Percentiles rank a stretch among this genome's conserved stretches.
phyloP scores from a whole-genome alignment of 2,329 filamentous ascomycete genomes.

The Talaromyces sp. region DNA sequence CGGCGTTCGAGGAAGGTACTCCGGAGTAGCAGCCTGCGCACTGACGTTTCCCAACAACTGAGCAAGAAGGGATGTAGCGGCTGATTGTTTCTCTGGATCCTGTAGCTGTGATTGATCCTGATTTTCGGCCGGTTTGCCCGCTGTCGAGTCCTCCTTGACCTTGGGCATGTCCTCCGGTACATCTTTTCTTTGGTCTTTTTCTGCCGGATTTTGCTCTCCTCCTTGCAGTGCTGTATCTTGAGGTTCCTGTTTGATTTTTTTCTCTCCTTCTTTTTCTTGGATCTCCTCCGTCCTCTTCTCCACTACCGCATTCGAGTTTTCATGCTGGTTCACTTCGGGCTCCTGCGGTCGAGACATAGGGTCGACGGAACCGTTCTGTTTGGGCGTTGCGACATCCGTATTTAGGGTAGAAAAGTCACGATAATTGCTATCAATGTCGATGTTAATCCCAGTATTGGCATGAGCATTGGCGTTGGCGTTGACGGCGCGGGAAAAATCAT shows the following conservation, averaged over 20 bases:
- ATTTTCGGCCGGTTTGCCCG: slow-evolving; percentile 27
- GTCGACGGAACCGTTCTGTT: slow-evolving; percentile 5
- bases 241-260: background rate
- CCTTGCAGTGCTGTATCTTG: background rate
- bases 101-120: slow-evolving; percentile 25
- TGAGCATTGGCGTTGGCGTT: background rate
- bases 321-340: slow-evolving; percentile 7
- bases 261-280: background rate
- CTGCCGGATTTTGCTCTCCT: background rate
- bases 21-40: slow-evolving; percentile 25
- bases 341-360: background rate
- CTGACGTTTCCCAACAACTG: slow-evolving; percentile 36
- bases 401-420: background rate
- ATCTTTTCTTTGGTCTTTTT: slow-evolving; percentile 1
- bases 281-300: background rate
- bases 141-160: slow-evolving; percentile 16
- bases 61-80: slow-evolving; percentile 41
- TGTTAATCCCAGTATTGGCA: background rate
- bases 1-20: slow-evolving; percentile 16
- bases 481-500: background rate
- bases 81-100: slow-evolving; percentile 37
- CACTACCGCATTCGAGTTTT: background rate
- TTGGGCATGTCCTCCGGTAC: background rate
- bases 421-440: background rate
- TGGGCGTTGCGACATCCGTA: slow-evolving; percentile 4